Percentiles rank a stretch among this genome's conserved stretches.
phyloP scores from a whole-genome alignment of 345 rosid genomes.

The Boechera retrofracta region DNA sequence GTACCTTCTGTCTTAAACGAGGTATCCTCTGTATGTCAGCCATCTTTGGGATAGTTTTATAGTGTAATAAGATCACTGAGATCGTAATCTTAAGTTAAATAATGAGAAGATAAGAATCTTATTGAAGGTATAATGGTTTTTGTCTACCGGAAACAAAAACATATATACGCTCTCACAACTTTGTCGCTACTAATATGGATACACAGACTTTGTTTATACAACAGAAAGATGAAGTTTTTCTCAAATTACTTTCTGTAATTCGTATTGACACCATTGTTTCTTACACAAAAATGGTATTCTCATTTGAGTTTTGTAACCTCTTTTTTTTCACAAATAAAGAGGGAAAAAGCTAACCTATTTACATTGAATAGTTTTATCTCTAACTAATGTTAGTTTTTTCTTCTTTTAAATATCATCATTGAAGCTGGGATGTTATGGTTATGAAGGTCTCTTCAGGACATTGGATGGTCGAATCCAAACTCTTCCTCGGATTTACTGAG shows the following conservation, averaged over 20 bases:
- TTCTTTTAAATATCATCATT: constrained; percentile 31
- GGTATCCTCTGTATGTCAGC: too few relatives aligned
- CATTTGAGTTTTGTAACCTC: constrained; percentile 20
- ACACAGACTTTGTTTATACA: neutral
- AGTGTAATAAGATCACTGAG: too few relatives aligned
- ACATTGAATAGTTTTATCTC: constrained; percentile 6
- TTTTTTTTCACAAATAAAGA: constrained; percentile 21
- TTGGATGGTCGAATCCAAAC: constrained; percentile 56
- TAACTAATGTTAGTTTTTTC: neutral
- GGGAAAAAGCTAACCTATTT: neutral
- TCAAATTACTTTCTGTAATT: neutral
- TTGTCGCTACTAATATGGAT: too few relatives aligned
- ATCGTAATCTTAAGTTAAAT: too few relatives aligned
- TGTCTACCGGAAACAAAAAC: neutral
- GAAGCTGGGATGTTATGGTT: constrained; percentile 43
- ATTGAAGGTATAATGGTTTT: neutral
- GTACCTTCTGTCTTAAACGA: too few relatives aligned
- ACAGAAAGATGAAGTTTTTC: neutral
- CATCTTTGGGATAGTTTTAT: too few relatives aligned
- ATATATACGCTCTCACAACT: neutral
- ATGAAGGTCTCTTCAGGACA: constrained; percentile 54
- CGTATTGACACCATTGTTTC: neutral
- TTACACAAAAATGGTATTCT: neutral
- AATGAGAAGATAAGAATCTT: too few relatives aligned
- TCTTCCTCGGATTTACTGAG: constrained; percentile 57